Base-by-base conservation (phyloP, 306 rosid species). In the Vachellia pachyceras region DNA sequence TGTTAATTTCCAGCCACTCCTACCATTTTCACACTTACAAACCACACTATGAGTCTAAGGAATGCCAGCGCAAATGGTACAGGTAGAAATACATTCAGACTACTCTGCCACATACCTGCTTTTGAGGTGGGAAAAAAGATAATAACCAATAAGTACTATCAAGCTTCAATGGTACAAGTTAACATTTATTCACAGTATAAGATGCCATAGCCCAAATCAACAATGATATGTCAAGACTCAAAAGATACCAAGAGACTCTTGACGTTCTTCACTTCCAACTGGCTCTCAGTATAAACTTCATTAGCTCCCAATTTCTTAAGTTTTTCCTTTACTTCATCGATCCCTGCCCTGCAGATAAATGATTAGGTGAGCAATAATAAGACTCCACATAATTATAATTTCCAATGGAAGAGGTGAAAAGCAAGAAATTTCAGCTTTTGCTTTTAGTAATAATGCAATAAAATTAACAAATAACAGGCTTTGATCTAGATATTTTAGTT, bases 191-290 rank as follows among this genome's bases (percentile, higher is more conserved):
- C 80, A 68, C 44, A 47, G 40, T 41, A 73, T 69, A 12, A 42
- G 10, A 22, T 20, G 36, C n/a, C 20, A 22, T 23, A 41, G 39
- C n/a, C 66, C 57, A 69, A 11, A 78, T 80, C 41, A 71, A 73
- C 39, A 57, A 64, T 10, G 73, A 80, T 39, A 46, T 78, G 82
- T 55, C 49, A 76, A 69, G 68, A 60, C 40, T 6, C 5, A 45
- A 44, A 70, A 70, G 39, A 70, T 70, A 95, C 99, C 99, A 95
- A 85, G 85, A 95, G 88, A 86, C 88, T 86, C 90, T 95, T 95
- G 85, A 95, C 85, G 82, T 91, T 93, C 89, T 93, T 95, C 83
- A 90, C 89, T 84, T 90, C 94, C 86, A 93, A 84, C 87, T 93
- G 91, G 41, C 85, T 90, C 82, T 93, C 99, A 0, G 94, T 90